These are phyloP conservation scores for Hanseniaspora lindneri DNA, from an alignment of 805 yeast species.

Conservation along the genomic window DNA sequence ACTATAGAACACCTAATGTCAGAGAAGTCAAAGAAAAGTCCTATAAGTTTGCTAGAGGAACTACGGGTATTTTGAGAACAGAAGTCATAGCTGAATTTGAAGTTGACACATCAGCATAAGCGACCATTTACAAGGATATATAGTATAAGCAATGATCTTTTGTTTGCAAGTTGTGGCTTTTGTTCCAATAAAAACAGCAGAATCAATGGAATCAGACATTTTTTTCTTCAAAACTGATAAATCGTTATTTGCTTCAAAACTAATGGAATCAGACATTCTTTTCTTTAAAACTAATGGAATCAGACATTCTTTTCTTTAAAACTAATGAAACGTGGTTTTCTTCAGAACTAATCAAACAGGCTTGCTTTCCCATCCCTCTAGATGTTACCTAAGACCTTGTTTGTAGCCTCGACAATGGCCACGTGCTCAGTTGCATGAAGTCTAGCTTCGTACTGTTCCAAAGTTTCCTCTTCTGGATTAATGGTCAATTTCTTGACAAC, in stretches of 20 bases:
- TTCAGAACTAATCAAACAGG: no score
- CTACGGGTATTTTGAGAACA: constrained; percentile 75
- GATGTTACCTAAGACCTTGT: constrained; percentile 36
- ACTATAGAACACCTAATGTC: constrained; percentile 81
- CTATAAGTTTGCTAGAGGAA: constrained; percentile 81
- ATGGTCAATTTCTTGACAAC: constrained; percentile 69
- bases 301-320: no score
- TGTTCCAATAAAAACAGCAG: no score
- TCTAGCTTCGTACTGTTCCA: constrained; percentile 68
- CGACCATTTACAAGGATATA: neutral
- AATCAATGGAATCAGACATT: no score
- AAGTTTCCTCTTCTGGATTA: constrained; percentile 49
- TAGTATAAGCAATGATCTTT: no score
- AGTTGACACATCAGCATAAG: constrained; percentile 29
- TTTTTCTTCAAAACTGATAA: no score
- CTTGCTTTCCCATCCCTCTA: no score
- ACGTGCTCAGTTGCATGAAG: constrained; percentile 77
- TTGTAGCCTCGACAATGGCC: constrained; percentile 89
- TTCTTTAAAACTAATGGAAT: no score
- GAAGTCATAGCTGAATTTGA: constrained; percentile 57
- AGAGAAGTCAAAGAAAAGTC: constrained; percentile 71
- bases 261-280: no score
- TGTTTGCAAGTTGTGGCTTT: no score
- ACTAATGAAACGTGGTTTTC: no score
- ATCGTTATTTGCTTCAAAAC: no score